Base-by-base conservation (phyloP, 495 filamentous ascomycete genomes). In the Penicillium subrubescens region DNA sequence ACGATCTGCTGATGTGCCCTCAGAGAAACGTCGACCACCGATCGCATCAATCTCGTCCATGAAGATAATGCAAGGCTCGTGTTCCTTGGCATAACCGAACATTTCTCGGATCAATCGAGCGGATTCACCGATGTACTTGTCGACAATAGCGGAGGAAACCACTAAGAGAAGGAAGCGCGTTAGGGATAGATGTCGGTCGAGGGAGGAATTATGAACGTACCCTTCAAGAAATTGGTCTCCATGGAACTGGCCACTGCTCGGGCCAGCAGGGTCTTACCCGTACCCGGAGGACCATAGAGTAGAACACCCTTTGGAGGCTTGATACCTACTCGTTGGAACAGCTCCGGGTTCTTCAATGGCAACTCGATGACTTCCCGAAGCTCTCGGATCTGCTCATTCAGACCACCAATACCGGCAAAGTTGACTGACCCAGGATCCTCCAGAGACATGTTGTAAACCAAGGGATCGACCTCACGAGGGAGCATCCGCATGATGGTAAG, bases 11-110 rank as follows among this genome's bases (percentile, higher is more conserved):
- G 92, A 96, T 61, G 96, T 99, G 67, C 96, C 96, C 76, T 99
- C 96, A n/a, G 91, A 96, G 73, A 99, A 99, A 67, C 96, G 87
- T 70, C 96, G 88, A 59, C 96, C 96, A 74, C 96, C 96, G 73
- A 99, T 99, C 70, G 96, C 96, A 73, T 99, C 96, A 76, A 99
- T 99, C 77, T 99, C 96, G 83, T 99, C 96, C 96, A 99, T 99
- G 87, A 99, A 99, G 79, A 99, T 99, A 74, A 99, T 98, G 77
- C 96, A 99, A 50, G 96, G 96, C 75, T 99, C 96, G 77, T 99
- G 96, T 77, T 99, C 96, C 78, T 97, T 97, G 62, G 96, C 96
- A 74, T 99, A 99, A 54, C 96, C 96, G 71, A 99, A 99, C 96
- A 99, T 98, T 76, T 99, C 96, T 79, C 96, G 89, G 70, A 99